Conservation (phyloP, 1,139 yeast genomes). For the Debaryomyces psychrophilus region DNA sequence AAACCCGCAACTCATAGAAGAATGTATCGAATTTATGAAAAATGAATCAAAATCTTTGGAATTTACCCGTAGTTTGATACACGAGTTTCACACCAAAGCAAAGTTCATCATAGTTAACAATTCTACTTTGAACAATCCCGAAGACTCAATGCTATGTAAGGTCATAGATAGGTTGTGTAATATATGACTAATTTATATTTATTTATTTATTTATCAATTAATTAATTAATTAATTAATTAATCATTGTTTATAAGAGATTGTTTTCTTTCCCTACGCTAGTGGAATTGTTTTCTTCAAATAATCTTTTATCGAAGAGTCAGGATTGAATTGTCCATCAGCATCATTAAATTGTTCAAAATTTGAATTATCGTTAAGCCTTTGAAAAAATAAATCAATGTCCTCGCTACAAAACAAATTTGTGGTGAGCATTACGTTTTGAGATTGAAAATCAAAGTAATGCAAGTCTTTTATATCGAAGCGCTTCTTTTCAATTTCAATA, state of each 20-base stretch:
- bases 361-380: slow-evolving; percentile 11
- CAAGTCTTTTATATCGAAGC: slow-evolving; percentile 20
- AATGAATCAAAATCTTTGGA: slow-evolving; percentile 25
- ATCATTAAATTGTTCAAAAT: slow-evolving; percentile 1
- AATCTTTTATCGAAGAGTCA: slow-evolving; percentile 5
- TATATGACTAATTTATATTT: slow-evolving; percentile 9
- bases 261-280: slow-evolving; percentile 11
- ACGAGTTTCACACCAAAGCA: slow-evolving; percentile 24
- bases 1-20: slow-evolving; percentile 20
- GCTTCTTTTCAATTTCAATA: slow-evolving; percentile 22
- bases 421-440: slow-evolving; percentile 3
- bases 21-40: slow-evolving; percentile 28
- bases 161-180: slow-evolving; percentile 18
- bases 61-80: slow-evolving; percentile 25
- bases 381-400: slow-evolving; percentile 32
- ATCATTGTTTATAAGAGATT: neutral
- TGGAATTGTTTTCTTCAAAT: slow-evolving; percentile 13
- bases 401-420: slow-evolving; percentile 19
- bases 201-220: neutral
- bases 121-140: slow-evolving; percentile 8
- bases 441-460: slow-evolving; percentile 13
- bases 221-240: neutral
- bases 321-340: neutral
- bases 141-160: slow-evolving; percentile 13
- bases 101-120: slow-evolving; percentile 17